These are phyloP conservation scores for Stenocarpella maydis DNA, from an alignment of 2,329 filamentous ascomycete species.

Conservation along the genomic window DNA sequence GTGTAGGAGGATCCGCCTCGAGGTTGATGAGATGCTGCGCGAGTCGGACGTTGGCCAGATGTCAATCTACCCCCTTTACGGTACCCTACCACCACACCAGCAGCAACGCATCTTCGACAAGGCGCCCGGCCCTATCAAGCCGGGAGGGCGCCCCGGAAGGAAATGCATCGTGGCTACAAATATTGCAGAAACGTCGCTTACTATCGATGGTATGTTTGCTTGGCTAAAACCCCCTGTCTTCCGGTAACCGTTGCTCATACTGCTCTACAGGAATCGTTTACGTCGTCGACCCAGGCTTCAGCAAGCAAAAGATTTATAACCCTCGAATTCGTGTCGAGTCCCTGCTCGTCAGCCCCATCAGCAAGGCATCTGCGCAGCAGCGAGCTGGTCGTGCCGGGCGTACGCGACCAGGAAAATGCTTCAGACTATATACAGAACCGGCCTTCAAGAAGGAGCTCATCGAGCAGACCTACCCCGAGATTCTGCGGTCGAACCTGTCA, in stretches of 20 bases:
- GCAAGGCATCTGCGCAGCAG: conserved; percentile 96
- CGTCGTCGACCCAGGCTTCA: conserved; percentile 98
- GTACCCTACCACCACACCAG: conserved; percentile 88
- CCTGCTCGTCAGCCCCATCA: conserved; percentile 95
- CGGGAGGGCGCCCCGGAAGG: conserved; percentile 85
- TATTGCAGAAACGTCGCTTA: conserved; percentile 96
- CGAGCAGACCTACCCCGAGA: conserved; percentile 95
- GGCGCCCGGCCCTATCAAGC: conserved; percentile 75
- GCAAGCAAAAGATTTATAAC: conserved; percentile 99
- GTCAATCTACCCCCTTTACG: conserved; percentile 92
- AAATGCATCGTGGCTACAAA: conserved; percentile 97
- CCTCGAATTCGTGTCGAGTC: conserved; percentile 96
- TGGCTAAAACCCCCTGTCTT: not conserved
- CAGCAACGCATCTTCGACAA: conserved; percentile 96
- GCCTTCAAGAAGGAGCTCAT: conserved; percentile 99
- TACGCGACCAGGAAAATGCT: conserved; percentile 98
- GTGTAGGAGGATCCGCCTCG: conserved; percentile 87
- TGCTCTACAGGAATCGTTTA: conserved; percentile 76
- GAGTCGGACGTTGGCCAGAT: conserved; percentile 93
- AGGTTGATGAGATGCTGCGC: conserved; percentile 88
- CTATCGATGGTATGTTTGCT: conserved; percentile 77
- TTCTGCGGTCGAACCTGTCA: conserved; percentile 91
- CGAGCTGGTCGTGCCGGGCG: conserved; percentile 98
- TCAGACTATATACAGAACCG: conserved; percentile 92
- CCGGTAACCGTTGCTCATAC: conserved; percentile 3